Evolutionary conservation across 768 basidiomycete genomes (phyloP), one percentile per base, ranked within the genome.

Genomic region (Mycena rosella): DNA sequence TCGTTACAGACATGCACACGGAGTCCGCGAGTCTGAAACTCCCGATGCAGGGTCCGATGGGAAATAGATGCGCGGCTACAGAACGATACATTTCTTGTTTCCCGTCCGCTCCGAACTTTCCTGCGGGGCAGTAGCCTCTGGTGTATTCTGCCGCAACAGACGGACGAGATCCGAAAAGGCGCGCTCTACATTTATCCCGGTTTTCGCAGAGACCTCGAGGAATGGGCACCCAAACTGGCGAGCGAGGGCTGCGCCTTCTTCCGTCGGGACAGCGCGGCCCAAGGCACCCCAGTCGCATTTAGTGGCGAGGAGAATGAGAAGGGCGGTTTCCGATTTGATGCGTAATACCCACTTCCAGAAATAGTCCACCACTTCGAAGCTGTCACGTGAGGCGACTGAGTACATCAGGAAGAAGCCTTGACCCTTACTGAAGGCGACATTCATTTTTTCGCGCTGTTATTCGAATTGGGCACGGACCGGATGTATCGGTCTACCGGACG

Each of bases 391-490:
- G 60, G 94, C 92, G 78, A 98, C 96, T 49, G 95, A 96, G 81
- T 97, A 98, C 63, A 97, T 96, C 54, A 98, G 88, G 72, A 97
- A 91, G 79, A n/a, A n/a, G n/a, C n/a, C n/a, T n/a, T n/a, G n/a
- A n/a, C n/a, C n/a, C n/a, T n/a, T n/a, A n/a, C n/a, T 97, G 97
- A 24, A 95, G 96, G 82, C 97, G 95, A 66, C 96, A 96, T 79
- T 97, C 96, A 29, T 96, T 96, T 47, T 51, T 24, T n/a, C n/a
- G n/a, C n/a, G n/a, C n/a, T n/a, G n/a, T 36, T 36, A 36, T 7
- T 7, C 14, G 14, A 44, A 11, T 44, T 11, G 42, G 42, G 14
- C 10, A 44, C 42, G 42, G 5, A 44, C 42, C 42, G 42, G 14
- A 44, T 20, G 10, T 18, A 44, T 44, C 18, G 42, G 20, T 20